Percentiles rank a stretch among this genome's conserved stretches.
These are phyloP conservation scores for Angophora floribunda DNA, from an alignment of 345 rosid species.

Conservation along the genomic window DNA sequence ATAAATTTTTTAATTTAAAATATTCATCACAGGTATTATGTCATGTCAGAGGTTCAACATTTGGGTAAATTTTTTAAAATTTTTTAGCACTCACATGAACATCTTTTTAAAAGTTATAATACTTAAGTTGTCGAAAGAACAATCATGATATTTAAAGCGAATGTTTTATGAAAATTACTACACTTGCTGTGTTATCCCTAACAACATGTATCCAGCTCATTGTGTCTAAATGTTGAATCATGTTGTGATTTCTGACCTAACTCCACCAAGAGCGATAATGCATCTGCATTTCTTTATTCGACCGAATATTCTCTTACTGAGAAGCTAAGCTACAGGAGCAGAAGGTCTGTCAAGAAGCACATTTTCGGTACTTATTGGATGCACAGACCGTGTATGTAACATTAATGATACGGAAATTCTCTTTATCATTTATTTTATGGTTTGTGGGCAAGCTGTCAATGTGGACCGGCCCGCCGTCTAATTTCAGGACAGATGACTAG, in stretches of 20 bases:
- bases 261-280: not conserved
- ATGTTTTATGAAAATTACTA: fast-evolving
- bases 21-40: too few relatives aligned
- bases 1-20: too few relatives aligned
- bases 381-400: not conserved
- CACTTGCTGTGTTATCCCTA: not conserved
- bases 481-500: not conserved
- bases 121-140: too few relatives aligned
- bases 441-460: not conserved
- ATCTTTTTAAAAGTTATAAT: too few relatives aligned
- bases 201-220: not conserved
- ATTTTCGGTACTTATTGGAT: not conserved
- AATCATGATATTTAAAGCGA: too few relatives aligned
- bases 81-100: fast-evolving
- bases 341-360: not conserved
- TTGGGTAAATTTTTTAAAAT: not conserved
- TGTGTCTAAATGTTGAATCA: fast-evolving
- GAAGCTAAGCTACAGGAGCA: not conserved
- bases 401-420: not conserved
- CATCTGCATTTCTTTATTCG: not conserved
- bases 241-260: not conserved
- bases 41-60: fast-evolving
- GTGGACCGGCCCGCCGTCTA: not conserved
- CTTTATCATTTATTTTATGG: fast-evolving
- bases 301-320: not conserved